phyloP scores from a whole-genome alignment of 208 protist genomes.

The Trypanosoma lewisi region DNA sequence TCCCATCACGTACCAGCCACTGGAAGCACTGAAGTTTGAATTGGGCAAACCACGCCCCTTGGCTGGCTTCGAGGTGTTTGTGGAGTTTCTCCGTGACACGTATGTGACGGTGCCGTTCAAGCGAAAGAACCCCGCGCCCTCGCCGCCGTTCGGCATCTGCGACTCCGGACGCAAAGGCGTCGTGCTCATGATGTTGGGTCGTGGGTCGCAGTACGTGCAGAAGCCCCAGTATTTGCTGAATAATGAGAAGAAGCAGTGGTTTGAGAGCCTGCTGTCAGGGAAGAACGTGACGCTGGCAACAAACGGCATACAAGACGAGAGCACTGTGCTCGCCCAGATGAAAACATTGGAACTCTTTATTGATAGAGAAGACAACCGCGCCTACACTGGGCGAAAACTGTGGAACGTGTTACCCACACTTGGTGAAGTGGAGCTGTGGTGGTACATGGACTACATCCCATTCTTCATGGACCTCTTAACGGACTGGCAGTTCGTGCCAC shows the following conservation, averaged over 20 bases:
- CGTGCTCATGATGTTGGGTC: slow-evolving; percentile 53
- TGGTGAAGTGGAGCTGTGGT: slow-evolving; percentile 59
- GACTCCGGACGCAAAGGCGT: slow-evolving; percentile 70
- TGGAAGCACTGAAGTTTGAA: slow-evolving; percentile 61
- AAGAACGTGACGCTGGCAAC: slow-evolving; percentile 59
- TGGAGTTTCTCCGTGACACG: slow-evolving; percentile 72
- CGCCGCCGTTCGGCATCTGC: slow-evolving; percentile 82
- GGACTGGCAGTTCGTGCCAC: slow-evolving; percentile 80
- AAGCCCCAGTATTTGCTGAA: slow-evolving; percentile 60
- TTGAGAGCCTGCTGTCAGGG: slow-evolving; percentile 60
- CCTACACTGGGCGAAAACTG: slow-evolving; percentile 77
- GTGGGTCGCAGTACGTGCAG: slow-evolving; percentile 82
- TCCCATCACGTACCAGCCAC: slow-evolving; percentile 67
- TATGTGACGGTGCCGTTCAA: slow-evolving; percentile 78
- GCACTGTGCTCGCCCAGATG: slow-evolving; percentile 44
- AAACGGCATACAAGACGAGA: slow-evolving; percentile 69
- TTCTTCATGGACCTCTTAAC: slow-evolving; percentile 84
- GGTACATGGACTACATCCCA: slow-evolving; percentile 74
- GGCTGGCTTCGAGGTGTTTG: slow-evolving; percentile 74
- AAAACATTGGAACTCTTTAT: slow-evolving; percentile 76
- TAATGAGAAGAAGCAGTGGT: slow-evolving; percentile 64
- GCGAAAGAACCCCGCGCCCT: slow-evolving; percentile 55
- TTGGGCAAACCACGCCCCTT: slow-evolving; percentile 66
- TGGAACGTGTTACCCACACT: slow-evolving; percentile 70
- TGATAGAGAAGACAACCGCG: slow-evolving; percentile 63